Base-by-base conservation (phyloP, 768 basidiomycete species). In the Calocybe indica region DNA sequence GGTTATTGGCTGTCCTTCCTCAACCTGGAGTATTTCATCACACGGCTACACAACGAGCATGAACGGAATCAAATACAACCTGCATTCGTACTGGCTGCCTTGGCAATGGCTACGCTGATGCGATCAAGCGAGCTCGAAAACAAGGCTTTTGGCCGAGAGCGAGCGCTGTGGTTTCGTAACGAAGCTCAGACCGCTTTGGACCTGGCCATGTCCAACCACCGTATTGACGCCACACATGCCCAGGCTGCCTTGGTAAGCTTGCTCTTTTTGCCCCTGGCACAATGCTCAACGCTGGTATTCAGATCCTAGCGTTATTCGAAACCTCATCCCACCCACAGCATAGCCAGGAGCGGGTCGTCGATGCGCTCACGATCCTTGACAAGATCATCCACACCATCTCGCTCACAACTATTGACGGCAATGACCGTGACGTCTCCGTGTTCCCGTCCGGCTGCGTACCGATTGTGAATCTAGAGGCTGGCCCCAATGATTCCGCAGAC, bases 281-380 rank as follows among this genome's bases (percentile, higher is more conserved):
- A 4, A 22, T 22, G 4, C 22, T 22, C 4, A 22, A 4, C 22
- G 22, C 22, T 4, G 22, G 22, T 22, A 22, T 22, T 22, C 51
- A 87, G 87, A 79, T 91, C 42, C 72, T 90, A 7, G 83, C 88
- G 5, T 67, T 91, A 2, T 91, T 87, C 55, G 88, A 91, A 60
- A 76, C 79, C 0, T 89, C 84, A 1, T 76, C 83, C 5, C 84
- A 90, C 50, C 86, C 85, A 5, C 68, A 75, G 37, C 76, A 88
- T 58, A 75, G 73, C 14, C 69, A 75, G 4, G 73, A 77, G 14
- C 75, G 82, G 10, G 74, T 79, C 8, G 67, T 70, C 14, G 63
- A 63, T 13, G 72, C 86, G 0, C 67, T 91, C 7, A 58, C 75
- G 36, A 68, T 74, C 15, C 70, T 90, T 31, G 88, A 91, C 58